Evolutionary conservation across 1,284 basidiomycete species (phyloP).

Genomic region (Ganoderma resinaceum): DNA sequence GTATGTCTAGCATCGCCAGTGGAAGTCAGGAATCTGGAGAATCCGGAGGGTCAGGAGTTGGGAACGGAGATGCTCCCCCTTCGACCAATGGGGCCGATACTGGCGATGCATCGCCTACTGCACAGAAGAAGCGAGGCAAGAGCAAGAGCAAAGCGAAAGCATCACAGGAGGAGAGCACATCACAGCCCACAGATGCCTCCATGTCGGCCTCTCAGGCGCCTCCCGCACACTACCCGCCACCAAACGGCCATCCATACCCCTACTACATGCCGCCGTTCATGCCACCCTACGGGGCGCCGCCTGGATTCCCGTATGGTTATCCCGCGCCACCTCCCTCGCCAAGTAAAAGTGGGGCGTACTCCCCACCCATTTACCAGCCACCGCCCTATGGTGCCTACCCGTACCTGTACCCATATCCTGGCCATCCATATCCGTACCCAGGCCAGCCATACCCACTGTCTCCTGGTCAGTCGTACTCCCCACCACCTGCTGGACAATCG

Average conservation of each 20-base stretch:
- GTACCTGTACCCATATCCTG: conserved; percentile 30
- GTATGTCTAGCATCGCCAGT: background rate
- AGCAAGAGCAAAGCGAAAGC: conserved; percentile 18
- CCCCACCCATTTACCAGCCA: conserved; percentile 31
- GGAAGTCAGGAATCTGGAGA: background rate
- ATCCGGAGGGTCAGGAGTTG: background rate
- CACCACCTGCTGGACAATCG: conserved; percentile 17
- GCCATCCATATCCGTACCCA: conserved; percentile 28
- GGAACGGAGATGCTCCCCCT: background rate
- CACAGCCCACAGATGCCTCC: background rate
- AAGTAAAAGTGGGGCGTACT: conserved; percentile 17
- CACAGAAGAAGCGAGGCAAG: conserved; percentile 25
- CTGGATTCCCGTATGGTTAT: conserved; percentile 29
- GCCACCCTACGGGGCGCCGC: conserved; percentile 36
- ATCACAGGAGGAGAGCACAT: background rate
- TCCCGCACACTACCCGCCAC: conserved; percentile 14
- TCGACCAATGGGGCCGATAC: background rate
- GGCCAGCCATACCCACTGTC: conserved; percentile 22
- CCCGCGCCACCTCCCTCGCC: conserved; percentile 17
- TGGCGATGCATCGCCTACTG: background rate
- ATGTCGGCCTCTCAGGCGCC: conserved; percentile 1
- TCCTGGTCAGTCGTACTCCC: conserved; percentile 23
- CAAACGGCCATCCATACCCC: conserved; percentile 37
- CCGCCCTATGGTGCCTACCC: conserved; percentile 33
- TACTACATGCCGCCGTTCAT: conserved; percentile 46